These are phyloP conservation scores for Naganishia sp. DNA, from an alignment of 1,284 basidiomycete genomes.

Conservation along the genomic window DNA sequence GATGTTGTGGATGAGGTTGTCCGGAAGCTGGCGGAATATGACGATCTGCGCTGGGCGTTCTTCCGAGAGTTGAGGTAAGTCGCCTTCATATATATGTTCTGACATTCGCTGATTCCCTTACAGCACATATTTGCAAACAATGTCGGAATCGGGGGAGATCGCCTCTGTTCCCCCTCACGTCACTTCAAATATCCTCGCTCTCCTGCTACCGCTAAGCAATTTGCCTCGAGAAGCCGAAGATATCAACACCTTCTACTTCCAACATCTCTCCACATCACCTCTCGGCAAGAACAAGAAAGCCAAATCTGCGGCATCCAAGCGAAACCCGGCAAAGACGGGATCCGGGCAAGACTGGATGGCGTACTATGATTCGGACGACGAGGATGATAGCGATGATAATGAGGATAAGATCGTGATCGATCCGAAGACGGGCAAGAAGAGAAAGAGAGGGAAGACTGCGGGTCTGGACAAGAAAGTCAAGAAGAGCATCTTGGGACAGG, in stretches of 20 bases:
- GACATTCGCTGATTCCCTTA: not conserved
- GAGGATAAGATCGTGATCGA: conserved; percentile 58
- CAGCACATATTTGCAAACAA: conserved; percentile 11
- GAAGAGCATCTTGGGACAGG: conserved; percentile 48
- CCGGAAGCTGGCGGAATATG: conserved; percentile 51
- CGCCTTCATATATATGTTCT: conserved; percentile 40
- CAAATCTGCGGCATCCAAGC: conserved; percentile 19
- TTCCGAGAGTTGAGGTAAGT: conserved; percentile 75
- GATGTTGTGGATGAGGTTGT: conserved; percentile 36
- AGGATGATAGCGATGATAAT: conserved; percentile 47
- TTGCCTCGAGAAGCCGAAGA: conserved; percentile 76
- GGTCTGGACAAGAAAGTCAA: conserved; percentile 37
- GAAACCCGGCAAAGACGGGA: conserved; percentile 32
- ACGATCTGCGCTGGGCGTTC: conserved; percentile 90
- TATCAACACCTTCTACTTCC: conserved; percentile 82
- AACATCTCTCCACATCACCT: conserved; percentile 58
- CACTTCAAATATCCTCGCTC: conserved; percentile 65
- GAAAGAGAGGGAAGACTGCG: conserved; percentile 36
- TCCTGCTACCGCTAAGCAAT: conserved; percentile 75
- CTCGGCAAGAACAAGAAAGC: conserved; percentile 31
- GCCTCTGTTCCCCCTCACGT: conserved; percentile 6
- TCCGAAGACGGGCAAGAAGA: conserved; percentile 49
- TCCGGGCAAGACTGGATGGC: conserved; percentile 50
- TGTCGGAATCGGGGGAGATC: conserved; percentile 17
- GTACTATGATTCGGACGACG: conserved; percentile 48